Evolutionary conservation across 345 rosid species (phyloP), one percentile per base, ranked within the genome.

Genomic region (Draba incana): DNA sequence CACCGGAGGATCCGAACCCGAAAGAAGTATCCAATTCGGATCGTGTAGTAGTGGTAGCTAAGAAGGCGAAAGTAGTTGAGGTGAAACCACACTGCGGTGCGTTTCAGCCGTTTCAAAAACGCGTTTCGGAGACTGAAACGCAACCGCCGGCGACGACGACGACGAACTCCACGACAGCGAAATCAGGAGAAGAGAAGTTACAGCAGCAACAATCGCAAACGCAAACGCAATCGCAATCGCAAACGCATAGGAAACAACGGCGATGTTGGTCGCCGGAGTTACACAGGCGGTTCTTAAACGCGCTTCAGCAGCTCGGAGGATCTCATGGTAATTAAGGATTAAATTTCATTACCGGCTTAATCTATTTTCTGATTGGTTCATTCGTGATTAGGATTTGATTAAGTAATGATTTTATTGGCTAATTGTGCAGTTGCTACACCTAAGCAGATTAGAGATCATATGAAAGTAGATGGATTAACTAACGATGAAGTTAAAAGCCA

Each of bases 401-500:
- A 50, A 48, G 1, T 14, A 27, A 28, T 69, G 11, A 3, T 41
- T 62, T 0, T 2, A 10, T 57, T 57, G 48, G 28, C 1, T 4
- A 38, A 46, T 25, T 52, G 66, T 68, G 66, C 83, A 93, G 98
- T 75, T 66, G 94, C 98, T 8, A 93, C 98, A 0, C 98, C 98
- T 0, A 92, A 92, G 79, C 98, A 90, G 75, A 92, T 93, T 4
- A 87, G 96, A 75, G 98, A 93, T 80, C 78, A 83, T 59, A 93
- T 93, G 98, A 90, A 90, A 73, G 97, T 93, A 14, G 98, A 93
- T 74, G 97, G 97, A 49, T 85, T 93, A 20, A 87, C 96, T 10
- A 93, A 90, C 27, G 98, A 90, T 70, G 98, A 93, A 88, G 98
- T 93, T 24, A 93, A 93, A 78, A 93, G 98, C 84, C 98, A 93